phyloP scores from a whole-genome alignment of 257 asterid species.

The Jasminum sambac region DNA sequence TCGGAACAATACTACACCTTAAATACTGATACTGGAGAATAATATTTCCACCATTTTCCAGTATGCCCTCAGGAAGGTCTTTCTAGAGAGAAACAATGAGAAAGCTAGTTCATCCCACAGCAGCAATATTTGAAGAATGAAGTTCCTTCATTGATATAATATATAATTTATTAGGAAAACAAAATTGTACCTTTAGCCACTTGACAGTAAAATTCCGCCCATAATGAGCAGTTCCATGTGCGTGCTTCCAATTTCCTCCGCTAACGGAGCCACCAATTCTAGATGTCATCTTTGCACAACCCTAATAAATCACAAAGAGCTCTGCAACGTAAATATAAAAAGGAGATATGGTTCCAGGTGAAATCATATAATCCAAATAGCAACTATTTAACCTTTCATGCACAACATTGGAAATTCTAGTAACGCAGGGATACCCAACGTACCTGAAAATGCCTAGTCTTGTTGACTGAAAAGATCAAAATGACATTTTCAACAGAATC shows the following conservation, averaged over 20 bases:
- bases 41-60: slow-evolving; percentile 13
- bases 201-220: slow-evolving; percentile 88
- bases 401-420: not conserved
- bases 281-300: slow-evolving; percentile 97
- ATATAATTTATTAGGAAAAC: slow-evolving; percentile 13
- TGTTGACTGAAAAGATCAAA: slow-evolving; percentile 86
- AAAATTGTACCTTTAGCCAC: slow-evolving; percentile 83
- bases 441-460: slow-evolving; percentile 97
- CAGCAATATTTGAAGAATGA: slow-evolving; percentile 19
- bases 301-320: slow-evolving; percentile 50
- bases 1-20: slow-evolving; percentile 11
- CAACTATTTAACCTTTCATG: slow-evolving; percentile 7
- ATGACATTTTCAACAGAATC: slow-evolving; percentile 93
- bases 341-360: not conserved
- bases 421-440: slow-evolving; percentile 21
- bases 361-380: slow-evolving; percentile 10
- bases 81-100: slow-evolving; percentile 15
- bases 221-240: slow-evolving; percentile 95
- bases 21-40: slow-evolving; percentile 10
- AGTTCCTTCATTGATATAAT: slow-evolving; percentile 13
- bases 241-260: slow-evolving; percentile 99
- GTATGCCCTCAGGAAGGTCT: slow-evolving; percentile 15
- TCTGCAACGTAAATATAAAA: slow-evolving; percentile 20
- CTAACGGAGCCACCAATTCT: slow-evolving; percentile 77
- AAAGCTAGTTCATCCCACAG: slow-evolving; percentile 13